These are phyloP conservation scores for Xylariaceae sp. DNA, from an alignment of 2,329 filamentous ascomycete species.

Conservation along the genomic window DNA sequence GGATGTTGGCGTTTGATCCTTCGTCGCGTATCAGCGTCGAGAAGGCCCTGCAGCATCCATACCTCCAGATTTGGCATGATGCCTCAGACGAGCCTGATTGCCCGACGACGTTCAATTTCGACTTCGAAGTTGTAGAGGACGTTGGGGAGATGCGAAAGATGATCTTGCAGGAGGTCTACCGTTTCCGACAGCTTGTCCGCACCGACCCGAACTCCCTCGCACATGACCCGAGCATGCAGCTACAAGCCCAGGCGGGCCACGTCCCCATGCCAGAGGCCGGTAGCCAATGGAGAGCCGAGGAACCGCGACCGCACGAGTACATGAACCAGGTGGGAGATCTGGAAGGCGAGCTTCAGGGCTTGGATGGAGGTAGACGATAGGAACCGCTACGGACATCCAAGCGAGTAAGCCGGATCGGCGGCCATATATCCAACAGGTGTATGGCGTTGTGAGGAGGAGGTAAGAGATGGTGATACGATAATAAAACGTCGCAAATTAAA, in stretches of 20 bases:
- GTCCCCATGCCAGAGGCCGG: conserved; percentile 49
- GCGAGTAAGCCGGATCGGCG: too few species aligned
- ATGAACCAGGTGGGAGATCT: conserved; percentile 43
- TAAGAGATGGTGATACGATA: too few species aligned
- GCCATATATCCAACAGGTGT: background rate
- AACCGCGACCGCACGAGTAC: conserved; percentile 57
- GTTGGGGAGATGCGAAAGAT: conserved; percentile 92
- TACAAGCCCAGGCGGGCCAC: conserved; percentile 35
- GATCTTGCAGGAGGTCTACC: conserved; percentile 90
- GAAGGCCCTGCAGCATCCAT: conserved; percentile 90
- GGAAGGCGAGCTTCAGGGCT: conserved; percentile 55
- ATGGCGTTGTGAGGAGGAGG: too few species aligned
- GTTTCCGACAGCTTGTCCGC: conserved; percentile 66
- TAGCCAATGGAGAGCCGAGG: conserved; percentile 53
- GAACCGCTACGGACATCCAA: background rate
- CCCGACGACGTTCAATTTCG: conserved; percentile 93
- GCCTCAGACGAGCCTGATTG: conserved; percentile 92
- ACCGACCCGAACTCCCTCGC: conserved; percentile 40
- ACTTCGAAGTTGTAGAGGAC: conserved; percentile 96
- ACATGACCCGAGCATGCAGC: conserved; percentile 33
- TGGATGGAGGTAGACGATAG: conserved; percentile 38
- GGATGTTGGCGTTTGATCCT: conserved; percentile 96
- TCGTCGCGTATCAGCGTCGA: conserved; percentile 91
- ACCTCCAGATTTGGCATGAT: conserved; percentile 97
- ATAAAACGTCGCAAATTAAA: too few species aligned